A percentile compares a stretch with the other conserved stretches of the same genome.
These are phyloP conservation scores for Mucor saturninus DNA, from an alignment of 371 early-diverging fungal genomes.

Conservation along the genomic window DNA sequence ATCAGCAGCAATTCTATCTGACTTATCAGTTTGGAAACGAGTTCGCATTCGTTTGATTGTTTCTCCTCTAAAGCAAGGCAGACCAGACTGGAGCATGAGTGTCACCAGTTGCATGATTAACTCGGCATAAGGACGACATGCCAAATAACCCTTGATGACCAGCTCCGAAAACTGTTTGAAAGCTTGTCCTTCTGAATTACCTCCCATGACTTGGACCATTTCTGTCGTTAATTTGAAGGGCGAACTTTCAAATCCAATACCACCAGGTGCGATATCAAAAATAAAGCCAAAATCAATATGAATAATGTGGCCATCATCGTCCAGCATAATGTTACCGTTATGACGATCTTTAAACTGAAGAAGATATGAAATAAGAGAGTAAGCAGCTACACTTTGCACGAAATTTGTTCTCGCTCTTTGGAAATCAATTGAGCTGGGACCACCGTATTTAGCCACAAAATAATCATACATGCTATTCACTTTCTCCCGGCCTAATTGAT, in stretches of 20 bases:
- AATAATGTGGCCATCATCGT: slow-evolving; percentile 95
- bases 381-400: slow-evolving; percentile 97
- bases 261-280: slow-evolving; percentile 98
- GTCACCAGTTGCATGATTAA: slow-evolving; percentile 89
- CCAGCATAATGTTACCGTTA: slow-evolving; percentile 99
- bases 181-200: slow-evolving; percentile 78
- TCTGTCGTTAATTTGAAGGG: slow-evolving; percentile 99
- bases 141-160: slow-evolving; percentile 92
- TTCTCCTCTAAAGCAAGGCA: slow-evolving; percentile 96
- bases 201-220: slow-evolving; percentile 97
- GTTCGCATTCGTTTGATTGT: slow-evolving; percentile 87
- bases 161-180: slow-evolving; percentile 90
- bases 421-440: slow-evolving; percentile 89
- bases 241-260: slow-evolving; percentile 94
- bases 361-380: slow-evolving; percentile 94
- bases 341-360: slow-evolving; percentile 99
- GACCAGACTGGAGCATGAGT: slow-evolving; percentile 94
- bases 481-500: slow-evolving; percentile 98
- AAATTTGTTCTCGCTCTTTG: slow-evolving; percentile 94
- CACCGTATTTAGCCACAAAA: slow-evolving; percentile 94
- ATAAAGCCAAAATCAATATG: slow-evolving; percentile 99
- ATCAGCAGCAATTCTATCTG: slow-evolving; percentile 92
- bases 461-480: slow-evolving; percentile 97
- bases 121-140: slow-evolving; percentile 92
- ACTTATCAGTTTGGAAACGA: slow-evolving; percentile 93